A percentile compares a stretch with the other conserved stretches of the same genome.
phyloP scores from a whole-genome alignment of 1,284 basidiomycete species.

The Boletellus deceptivus region DNA sequence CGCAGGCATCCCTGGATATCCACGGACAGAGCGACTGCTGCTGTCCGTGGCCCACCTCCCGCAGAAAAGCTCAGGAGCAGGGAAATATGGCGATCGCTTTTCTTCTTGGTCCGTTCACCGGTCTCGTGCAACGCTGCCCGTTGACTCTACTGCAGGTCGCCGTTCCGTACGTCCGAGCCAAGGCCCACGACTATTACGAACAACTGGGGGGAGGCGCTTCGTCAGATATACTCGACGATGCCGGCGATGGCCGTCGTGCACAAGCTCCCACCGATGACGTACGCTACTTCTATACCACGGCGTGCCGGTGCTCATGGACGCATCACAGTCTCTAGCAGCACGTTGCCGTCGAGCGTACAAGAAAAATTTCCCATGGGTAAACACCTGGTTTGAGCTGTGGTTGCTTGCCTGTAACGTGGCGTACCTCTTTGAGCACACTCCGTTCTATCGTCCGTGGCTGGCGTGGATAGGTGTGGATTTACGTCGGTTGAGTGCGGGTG shows the following conservation, averaged over 20 bases:
- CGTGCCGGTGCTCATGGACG: slow-evolving; percentile 7
- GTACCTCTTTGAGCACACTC: slow-evolving; percentile 88
- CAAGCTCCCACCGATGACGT: slow-evolving; percentile 52
- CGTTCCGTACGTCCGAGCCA: slow-evolving; percentile 86
- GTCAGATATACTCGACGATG: slow-evolving; percentile 63
- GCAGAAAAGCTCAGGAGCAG: slow-evolving; percentile 61
- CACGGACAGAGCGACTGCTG: slow-evolving; percentile 61
- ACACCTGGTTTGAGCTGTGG: slow-evolving; percentile 77
- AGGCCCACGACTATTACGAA: slow-evolving; percentile 90
- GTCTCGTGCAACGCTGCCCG: background rate
- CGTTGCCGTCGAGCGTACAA: slow-evolving; percentile 63
- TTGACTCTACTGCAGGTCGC: slow-evolving; percentile 57
- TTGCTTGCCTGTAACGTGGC: slow-evolving; percentile 83
- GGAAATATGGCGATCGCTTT: slow-evolving; percentile 72
- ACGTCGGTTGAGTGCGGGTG: slow-evolving; percentile 73
- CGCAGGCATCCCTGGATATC: slow-evolving; percentile 70
- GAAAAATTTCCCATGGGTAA: slow-evolving; percentile 77
- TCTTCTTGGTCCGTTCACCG: slow-evolving; percentile 62
- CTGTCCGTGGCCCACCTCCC: slow-evolving; percentile 60
- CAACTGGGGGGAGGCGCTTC: slow-evolving; percentile 80
- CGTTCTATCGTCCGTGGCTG: slow-evolving; percentile 92
- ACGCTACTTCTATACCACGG: slow-evolving; percentile 14
- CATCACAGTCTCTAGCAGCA: slow-evolving; percentile 42
- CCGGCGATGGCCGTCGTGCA: slow-evolving; percentile 41
- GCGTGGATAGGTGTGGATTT: slow-evolving; percentile 81